Base-by-base conservation (phyloP, 305 asterid species). In the Rubia peregrina region DNA sequence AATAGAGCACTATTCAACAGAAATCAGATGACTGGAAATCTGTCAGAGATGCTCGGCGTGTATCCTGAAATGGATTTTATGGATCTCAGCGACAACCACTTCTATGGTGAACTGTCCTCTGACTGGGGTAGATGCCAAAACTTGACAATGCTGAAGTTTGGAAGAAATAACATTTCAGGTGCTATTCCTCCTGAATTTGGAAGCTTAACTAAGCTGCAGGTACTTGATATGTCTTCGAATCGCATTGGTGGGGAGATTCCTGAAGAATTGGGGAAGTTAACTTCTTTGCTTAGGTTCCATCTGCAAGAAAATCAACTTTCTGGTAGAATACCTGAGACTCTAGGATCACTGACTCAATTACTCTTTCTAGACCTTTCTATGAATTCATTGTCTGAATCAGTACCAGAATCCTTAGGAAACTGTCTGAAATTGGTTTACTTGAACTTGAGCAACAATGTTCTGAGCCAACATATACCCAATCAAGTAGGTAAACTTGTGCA, bases 41-140 rank as follows among this genome's bases (percentile, higher is more conserved):
- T 80, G 14, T 71, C 74, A 1, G 73, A 71, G 75, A 55, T 67
- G 69, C 78, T 80, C 41, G 82, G 82, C 2, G 36, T 69, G 24
- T 66, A 74, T 38, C 73, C 73, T 9, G 0, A 38, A 14, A 36
- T 69, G 73, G 65, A 69, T 26, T n/a, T 2, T 9, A 53, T 69
- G 21, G 73, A 69, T 10, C 73, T 69, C 24, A 69, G 65, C 38
- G 24, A 55, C 53, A 69, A 69, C 53, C 59, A 17, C 7, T 51
- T 51, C n/a, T 51, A 51, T 51, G 62, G 62, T 57, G 62, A 57
- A 22, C 17, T 57, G 6, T 8, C 30, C 62, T 19, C 30, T 57
- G 62, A 57, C 19, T 57, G 62, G 62, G 62, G 62, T 10, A 21
- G 36, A 57, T 57, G 22, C 7, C 1, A 1, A 9, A 62, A 43